Evolutionary conservation across 2,329 filamentous ascomycete species (phyloP), one percentile per base, ranked within the genome.

Genomic region (Pestalotiopsis sp.): DNA sequence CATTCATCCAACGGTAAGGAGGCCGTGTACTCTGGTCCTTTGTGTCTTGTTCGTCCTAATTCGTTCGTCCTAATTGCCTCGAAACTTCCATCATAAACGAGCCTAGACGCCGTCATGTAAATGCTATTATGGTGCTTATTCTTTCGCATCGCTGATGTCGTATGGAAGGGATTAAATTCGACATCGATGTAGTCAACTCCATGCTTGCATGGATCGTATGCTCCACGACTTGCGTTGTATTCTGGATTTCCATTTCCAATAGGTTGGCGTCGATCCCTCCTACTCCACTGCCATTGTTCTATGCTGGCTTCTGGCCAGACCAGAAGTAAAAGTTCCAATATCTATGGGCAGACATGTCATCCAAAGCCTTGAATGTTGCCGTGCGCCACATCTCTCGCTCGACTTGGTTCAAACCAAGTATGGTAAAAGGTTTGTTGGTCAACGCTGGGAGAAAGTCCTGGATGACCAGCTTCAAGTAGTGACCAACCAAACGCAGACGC

Each of bases 241-340:
- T 52, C 45, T 52, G 45, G 17, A 52, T n/a, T 52, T 23, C 41
- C 17, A 20, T 52, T 52, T 52, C 45, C 45, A 62, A 36, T 36
- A 13, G 25, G 14, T n/a, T 40, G 5, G 4, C 9, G 27, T n/a
- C 27, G 27, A 25, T n/a, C 20, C 40, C 27, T 20, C 11, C 27
- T 20, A 4, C 49, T 12, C 25, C 12, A 12, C 25, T 14, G 38
- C 17, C 27, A 1, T 31, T 56, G 52, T 60, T 27, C 38, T 56
- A 67, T 27, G 56, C 38, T 9, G 70, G 71, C 66, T 73, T 72
- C 64, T 72, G 71, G 14, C 66, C 71, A 23, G 66, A 72, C 72
- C 71, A 72, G 52, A 72, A 72, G 27, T 72, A 71, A 17, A 71
- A 65, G 49, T 72, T 71, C 70, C 71, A 72, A 41, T 73, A 73